These are phyloP conservation scores for Plasmodium ovale DNA, from an alignment of 169 alveolate genomes.

Conservation along the genomic window DNA sequence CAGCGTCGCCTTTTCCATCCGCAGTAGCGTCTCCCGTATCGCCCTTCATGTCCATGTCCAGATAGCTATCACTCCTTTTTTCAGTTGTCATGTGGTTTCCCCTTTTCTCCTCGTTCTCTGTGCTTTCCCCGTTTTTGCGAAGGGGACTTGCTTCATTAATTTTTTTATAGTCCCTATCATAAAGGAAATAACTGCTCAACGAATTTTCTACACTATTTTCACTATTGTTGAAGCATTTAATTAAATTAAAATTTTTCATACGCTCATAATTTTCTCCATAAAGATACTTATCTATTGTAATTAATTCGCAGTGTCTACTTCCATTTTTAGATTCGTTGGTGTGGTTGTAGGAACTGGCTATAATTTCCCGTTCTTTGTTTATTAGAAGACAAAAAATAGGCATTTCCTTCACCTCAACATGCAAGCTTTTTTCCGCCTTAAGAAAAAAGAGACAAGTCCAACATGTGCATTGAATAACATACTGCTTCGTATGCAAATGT, in stretches of 20 bases:
- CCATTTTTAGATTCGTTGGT: slow-evolving; percentile 72
- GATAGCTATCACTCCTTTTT: too few relatives aligned
- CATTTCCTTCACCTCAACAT: slow-evolving; percentile 58
- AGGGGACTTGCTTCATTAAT: not conserved
- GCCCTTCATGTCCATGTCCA: too few relatives aligned
- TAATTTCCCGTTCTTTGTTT: slow-evolving; percentile 47
- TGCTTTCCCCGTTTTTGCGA: not conserved
- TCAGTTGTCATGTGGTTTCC: not conserved
- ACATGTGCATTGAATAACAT: not conserved
- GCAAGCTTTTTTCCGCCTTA: slow-evolving; percentile 68
- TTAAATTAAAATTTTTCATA: slow-evolving; percentile 47
- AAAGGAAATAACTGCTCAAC: slow-evolving; percentile 9
- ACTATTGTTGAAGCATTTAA: slow-evolving; percentile 56
- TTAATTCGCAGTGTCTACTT: slow-evolving; percentile 66
- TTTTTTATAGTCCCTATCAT: not conserved
- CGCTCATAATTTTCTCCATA: slow-evolving; percentile 62
- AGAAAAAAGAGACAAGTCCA: not conserved
- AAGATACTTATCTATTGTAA: slow-evolving; percentile 60
- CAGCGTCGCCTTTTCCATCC: not conserved
- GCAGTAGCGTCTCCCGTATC: too few relatives aligned
- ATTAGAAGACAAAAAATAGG: slow-evolving; percentile 60
- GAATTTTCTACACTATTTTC: slow-evolving; percentile 37
- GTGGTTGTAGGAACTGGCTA: slow-evolving; percentile 54
- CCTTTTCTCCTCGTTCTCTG: not conserved
- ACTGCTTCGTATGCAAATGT: not conserved